Percentiles rank a stretch among this genome's conserved stretches.
Evolutionary conservation across 768 basidiomycete species (phyloP).

Genomic region (Amanita rimosa): DNA sequence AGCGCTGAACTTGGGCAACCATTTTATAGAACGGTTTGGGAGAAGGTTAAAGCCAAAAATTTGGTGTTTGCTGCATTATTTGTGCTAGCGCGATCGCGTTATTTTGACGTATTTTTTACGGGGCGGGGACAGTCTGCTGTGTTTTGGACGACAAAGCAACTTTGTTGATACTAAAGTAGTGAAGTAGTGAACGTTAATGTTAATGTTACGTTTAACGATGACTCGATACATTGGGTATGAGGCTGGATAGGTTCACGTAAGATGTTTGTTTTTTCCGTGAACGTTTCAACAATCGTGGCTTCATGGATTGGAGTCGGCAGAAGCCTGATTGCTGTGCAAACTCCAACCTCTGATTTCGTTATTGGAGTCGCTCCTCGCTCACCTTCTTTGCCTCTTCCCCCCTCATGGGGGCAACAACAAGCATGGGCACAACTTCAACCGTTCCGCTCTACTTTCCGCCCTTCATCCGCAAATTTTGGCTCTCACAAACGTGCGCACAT

Average conservation of each 20-base stretch:
- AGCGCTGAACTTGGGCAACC: slow-evolving; percentile 67
- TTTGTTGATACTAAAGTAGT: too few species aligned
- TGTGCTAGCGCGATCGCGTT: background rate
- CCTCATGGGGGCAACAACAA: background rate
- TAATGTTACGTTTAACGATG: too few species aligned
- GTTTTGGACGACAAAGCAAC: too few species aligned
- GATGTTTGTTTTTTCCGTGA: too few species aligned
- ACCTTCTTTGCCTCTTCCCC: background rate
- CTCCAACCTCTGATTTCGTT: background rate
- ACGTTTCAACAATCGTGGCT: too few species aligned
- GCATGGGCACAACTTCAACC: slow-evolving; percentile 8
- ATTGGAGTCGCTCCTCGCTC: background rate
- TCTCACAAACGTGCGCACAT: slow-evolving; percentile 16
- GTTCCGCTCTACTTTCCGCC: slow-evolving; percentile 27
- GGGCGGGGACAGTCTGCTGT: too few species aligned
- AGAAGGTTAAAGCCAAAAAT: background rate
- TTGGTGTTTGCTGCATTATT: background rate
- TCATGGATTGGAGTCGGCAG: background rate
- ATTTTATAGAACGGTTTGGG: slow-evolving; percentile 15
- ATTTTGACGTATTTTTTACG: slow-evolving; percentile 2
- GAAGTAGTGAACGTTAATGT: too few species aligned
- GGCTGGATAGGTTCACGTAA: too few species aligned
- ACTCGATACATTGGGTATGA: too few species aligned
- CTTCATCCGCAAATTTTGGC: slow-evolving; percentile 41
- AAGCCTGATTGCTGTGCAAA: background rate